phyloP scores from a whole-genome alignment of 2,329 filamentous ascomycete species.

The Escovopsis sp. region DNA sequence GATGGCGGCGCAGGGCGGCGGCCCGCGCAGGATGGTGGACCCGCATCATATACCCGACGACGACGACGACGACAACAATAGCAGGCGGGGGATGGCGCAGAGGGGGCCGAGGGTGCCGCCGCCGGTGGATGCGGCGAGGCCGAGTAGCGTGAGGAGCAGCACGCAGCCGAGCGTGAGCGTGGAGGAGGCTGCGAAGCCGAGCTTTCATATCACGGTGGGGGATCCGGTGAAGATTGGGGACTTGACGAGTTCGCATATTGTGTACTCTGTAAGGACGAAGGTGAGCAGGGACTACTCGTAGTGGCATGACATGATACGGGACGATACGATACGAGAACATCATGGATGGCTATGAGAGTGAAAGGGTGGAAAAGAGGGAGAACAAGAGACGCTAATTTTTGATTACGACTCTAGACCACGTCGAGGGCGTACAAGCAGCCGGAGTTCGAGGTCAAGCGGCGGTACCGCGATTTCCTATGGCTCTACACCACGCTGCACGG shows the following conservation, averaged over 20 bases:
- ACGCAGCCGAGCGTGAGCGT: slow-evolving; percentile 70
- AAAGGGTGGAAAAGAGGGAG: too few relatives aligned
- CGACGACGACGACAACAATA: too few relatives aligned
- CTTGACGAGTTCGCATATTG: slow-evolving; percentile 90
- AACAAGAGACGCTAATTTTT: background rate
- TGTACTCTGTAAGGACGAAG: slow-evolving; percentile 90
- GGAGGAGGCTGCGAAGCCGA: slow-evolving; percentile 85
- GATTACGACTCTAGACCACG: slow-evolving; percentile 46
- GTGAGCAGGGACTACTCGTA: slow-evolving; percentile 27
- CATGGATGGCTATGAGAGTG: too few relatives aligned
- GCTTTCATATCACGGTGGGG: slow-evolving; percentile 78
- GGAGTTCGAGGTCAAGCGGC: slow-evolving; percentile 83
- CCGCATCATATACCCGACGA: slow-evolving; percentile 56
- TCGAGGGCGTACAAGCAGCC: slow-evolving; percentile 90
- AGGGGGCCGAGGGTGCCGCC: slow-evolving; percentile 47
- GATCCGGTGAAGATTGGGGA: slow-evolving; percentile 98
- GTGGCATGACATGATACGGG: slow-evolving; percentile 1
- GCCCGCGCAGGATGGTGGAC: slow-evolving; percentile 31
- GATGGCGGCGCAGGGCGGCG: slow-evolving; percentile 22
- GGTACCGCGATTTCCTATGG: slow-evolving; percentile 96
- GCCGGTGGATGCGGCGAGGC: slow-evolving; percentile 42
- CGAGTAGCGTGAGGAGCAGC: slow-evolving; percentile 34
- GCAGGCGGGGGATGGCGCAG: slow-evolving; percentile 32
- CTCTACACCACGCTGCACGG: slow-evolving; percentile 87
- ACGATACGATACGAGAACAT: background rate